These are phyloP conservation scores for Panicum hallii DNA, from an alignment of 202 grass and related monocot genomes.

Conservation along the genomic window DNA sequence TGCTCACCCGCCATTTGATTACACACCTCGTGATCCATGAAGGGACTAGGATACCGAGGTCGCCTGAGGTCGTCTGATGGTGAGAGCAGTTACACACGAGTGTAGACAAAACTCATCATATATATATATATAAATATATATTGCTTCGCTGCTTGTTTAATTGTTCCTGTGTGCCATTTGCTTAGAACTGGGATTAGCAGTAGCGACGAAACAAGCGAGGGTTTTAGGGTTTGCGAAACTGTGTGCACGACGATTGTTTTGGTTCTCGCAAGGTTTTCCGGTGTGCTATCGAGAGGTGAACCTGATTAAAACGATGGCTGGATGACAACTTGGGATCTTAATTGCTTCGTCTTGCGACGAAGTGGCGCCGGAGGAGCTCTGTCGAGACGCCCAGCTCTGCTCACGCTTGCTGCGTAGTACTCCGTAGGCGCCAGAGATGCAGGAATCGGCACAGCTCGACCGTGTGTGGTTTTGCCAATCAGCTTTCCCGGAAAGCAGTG, in stretches of 20 bases:
- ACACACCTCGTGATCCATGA: slow-evolving; percentile 44
- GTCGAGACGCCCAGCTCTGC: neutral
- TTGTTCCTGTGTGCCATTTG: neutral
- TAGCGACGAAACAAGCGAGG: neutral
- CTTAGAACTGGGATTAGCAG: neutral
- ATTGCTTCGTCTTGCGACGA: neutral
- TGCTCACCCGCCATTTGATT: slow-evolving; percentile 42
- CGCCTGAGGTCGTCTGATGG: neutral
- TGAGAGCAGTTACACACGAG: too few species aligned
- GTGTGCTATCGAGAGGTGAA: neutral
- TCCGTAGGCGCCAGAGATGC: neutral
- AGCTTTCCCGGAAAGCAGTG: slow-evolving; percentile 22
- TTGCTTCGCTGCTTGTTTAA: neutral
- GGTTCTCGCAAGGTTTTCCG: neutral
- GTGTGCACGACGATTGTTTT: neutral
- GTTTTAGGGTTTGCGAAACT: neutral
- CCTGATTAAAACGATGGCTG: neutral
- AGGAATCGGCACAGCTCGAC: neutral
- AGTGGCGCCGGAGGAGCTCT: neutral
- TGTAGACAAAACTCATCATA: too few species aligned
- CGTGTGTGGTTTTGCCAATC: slow-evolving; percentile 23
- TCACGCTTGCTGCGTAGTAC: neutral
- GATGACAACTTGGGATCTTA: neutral
- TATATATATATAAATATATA: too few species aligned
- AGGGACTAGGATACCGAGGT: slow-evolving; percentile 27